Conservation (phyloP, 1,284 basidiomycete species). For the Exobasidium cylindrosporum region DNA sequence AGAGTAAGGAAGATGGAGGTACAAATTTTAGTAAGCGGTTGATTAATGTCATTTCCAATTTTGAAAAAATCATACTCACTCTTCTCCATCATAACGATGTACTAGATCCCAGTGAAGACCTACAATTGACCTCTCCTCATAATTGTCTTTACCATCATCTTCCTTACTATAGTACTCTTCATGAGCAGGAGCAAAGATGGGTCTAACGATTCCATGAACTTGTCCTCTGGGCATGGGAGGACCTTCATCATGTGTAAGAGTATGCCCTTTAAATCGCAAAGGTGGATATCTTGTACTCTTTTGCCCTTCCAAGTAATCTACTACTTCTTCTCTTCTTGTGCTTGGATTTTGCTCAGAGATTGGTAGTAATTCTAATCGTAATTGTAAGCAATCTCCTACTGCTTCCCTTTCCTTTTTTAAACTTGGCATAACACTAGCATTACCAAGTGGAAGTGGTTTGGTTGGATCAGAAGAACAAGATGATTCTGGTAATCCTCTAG, state of each 20-base stretch:
- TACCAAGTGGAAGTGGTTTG: constrained; percentile 2
- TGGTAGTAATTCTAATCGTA: constrained; percentile 32
- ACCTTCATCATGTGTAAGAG: constrained; percentile 12
- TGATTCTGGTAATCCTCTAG: background rate
- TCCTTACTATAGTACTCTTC: constrained; percentile 7
- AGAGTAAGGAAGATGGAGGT: too few relatives aligned
- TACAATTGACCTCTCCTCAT: constrained; percentile 2
- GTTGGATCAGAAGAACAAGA: constrained; percentile 4
- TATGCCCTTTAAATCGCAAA: constrained; percentile 34
- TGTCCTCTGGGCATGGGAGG: constrained; percentile 1
- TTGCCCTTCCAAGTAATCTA: constrained; percentile 13
- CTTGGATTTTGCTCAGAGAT: constrained; percentile 24
- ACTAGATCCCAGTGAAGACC: constrained; percentile 6
- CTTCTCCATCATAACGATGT: constrained; percentile 13
- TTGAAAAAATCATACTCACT: background rate
- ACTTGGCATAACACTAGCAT: background rate
- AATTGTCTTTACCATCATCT: background rate
- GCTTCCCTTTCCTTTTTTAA: constrained; percentile 22
- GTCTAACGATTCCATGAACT: constrained; percentile 2
- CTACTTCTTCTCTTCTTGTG: constrained; percentile 8
- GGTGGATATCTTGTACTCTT: constrained; percentile 20
- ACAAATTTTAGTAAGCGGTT: background rate
- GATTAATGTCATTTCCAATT: background rate
- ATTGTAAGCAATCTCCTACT: constrained; percentile 35
- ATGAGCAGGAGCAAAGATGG: constrained; percentile 3